Percentiles rank a stretch among this genome's conserved stretches.
These are phyloP conservation scores for Hebeloma cylindrosporum DNA, from an alignment of 768 basidiomycete genomes.

Conservation along the genomic window DNA sequence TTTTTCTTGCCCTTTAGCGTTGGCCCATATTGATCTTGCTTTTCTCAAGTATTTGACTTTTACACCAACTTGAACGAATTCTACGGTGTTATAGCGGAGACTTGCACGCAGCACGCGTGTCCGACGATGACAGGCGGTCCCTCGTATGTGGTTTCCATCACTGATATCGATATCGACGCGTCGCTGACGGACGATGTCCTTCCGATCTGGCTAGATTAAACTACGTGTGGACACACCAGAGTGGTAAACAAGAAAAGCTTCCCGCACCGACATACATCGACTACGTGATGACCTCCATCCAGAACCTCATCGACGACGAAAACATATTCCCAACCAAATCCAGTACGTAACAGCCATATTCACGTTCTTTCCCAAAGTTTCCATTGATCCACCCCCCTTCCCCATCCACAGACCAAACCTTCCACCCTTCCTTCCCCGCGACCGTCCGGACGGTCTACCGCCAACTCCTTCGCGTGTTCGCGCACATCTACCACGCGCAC, in stretches of 20 bases:
- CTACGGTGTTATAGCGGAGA: conserved; percentile 91
- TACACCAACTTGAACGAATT: conserved; percentile 97
- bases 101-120: conserved; percentile 87
- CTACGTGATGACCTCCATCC: conserved; percentile 96
- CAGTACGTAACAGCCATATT: conserved; percentile 47
- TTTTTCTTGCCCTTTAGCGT: conserved; percentile 1
- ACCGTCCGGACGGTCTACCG: conserved; percentile 94
- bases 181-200: background rate
- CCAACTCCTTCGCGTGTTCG: conserved; percentile 94
- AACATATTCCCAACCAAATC: conserved; percentile 93
- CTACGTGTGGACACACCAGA: conserved; percentile 93
- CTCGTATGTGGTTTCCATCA: conserved; percentile 50
- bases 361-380: background rate
- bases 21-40: background rate
- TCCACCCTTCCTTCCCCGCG: conserved; percentile 84
- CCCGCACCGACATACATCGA: conserved; percentile 97
- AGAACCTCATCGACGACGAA: conserved; percentile 93
- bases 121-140: conserved; percentile 90
- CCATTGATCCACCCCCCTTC: background rate
- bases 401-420: conserved; percentile 64
- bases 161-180: background rate
- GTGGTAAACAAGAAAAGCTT: conserved; percentile 81
- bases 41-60: conserved; percentile 83
- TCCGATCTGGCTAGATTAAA: conserved; percentile 57
- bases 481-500: conserved; percentile 96